phyloP scores from a whole-genome alignment of 2,329 filamentous ascomycete species.

The Emydomyces testavorans region DNA sequence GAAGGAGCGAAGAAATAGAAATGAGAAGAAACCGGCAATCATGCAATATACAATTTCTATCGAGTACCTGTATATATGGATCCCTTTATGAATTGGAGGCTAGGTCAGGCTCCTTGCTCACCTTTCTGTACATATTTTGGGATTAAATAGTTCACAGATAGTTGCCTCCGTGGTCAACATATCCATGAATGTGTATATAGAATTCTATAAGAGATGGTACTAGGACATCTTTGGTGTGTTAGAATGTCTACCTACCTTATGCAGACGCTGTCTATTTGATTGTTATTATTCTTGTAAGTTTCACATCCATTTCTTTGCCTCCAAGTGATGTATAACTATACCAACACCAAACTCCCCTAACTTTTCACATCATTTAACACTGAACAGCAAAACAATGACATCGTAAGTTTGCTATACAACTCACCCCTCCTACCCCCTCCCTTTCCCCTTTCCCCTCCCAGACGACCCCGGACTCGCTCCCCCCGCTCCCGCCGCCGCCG shows the following conservation, averaged over 20 bases:
- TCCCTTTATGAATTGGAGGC: background rate
- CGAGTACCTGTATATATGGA: no score
- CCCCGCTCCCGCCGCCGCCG: background rate
- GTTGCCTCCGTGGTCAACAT: background rate
- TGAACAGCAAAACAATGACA: background rate
- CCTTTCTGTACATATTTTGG: no score
- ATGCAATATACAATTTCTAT: background rate
- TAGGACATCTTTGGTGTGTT: no score
- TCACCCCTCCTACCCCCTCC: slow-evolving; percentile 1
- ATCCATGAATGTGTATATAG: background rate
- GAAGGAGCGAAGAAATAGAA: background rate
- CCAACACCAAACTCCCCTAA: background rate
- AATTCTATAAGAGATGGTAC: background rate
- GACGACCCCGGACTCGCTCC: slow-evolving; percentile 1
- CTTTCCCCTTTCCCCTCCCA: background rate
- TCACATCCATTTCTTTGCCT: background rate
- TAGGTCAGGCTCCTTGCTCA: background rate
- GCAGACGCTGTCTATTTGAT: no score
- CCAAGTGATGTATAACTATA: background rate
- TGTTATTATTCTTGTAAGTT: no score
- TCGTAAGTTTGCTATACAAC: no score
- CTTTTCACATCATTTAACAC: background rate
- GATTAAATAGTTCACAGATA: background rate
- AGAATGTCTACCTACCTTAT: no score
- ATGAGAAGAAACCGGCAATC: background rate